Percentiles rank a stretch among this genome's conserved stretches.
These are phyloP conservation scores for Hexamita inflata DNA, from an alignment of 208 protist species.

Conservation along the genomic window DNA sequence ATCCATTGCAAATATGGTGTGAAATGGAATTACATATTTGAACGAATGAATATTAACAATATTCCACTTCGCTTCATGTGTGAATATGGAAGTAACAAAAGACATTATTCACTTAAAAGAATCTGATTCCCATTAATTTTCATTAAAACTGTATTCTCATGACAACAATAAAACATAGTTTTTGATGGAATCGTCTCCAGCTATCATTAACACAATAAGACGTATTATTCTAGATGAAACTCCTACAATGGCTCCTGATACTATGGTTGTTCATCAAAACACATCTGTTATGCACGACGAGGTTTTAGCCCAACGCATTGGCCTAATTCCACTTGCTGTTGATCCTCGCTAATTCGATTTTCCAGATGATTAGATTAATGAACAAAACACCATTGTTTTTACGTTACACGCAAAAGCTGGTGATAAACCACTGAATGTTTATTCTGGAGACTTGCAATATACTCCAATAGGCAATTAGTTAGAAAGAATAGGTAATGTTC, in stretches of 20 bases:
- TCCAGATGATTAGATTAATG: not conserved
- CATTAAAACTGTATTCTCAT: too few species aligned
- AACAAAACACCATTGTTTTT: constrained; percentile 30
- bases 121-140: too few species aligned
- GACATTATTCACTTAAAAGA: too few species aligned
- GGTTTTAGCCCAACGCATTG: constrained; percentile 90
- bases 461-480: constrained; percentile 15
- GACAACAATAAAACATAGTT: too few species aligned
- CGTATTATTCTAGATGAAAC: constrained; percentile 92
- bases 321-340: constrained; percentile 67
- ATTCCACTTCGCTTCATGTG: too few species aligned
- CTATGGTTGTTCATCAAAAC: constrained; percentile 69
- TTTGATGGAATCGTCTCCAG: too few species aligned
- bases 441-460: constrained; percentile 12
- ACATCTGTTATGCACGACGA: constrained; percentile 89
- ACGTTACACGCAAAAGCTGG: not conserved
- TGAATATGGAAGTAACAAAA: too few species aligned
- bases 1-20: too few species aligned
- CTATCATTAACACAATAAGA: constrained; percentile 77
- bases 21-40: too few species aligned
- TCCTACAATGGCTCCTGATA: constrained; percentile 85
- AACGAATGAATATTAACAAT: too few species aligned
- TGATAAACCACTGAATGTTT: not conserved
- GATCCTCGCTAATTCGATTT: constrained; percentile 18
- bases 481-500: not conserved